Evolutionary conservation across 208 protist genomes (phyloP).

Genomic region (Wallacemonas rigidus): DNA sequence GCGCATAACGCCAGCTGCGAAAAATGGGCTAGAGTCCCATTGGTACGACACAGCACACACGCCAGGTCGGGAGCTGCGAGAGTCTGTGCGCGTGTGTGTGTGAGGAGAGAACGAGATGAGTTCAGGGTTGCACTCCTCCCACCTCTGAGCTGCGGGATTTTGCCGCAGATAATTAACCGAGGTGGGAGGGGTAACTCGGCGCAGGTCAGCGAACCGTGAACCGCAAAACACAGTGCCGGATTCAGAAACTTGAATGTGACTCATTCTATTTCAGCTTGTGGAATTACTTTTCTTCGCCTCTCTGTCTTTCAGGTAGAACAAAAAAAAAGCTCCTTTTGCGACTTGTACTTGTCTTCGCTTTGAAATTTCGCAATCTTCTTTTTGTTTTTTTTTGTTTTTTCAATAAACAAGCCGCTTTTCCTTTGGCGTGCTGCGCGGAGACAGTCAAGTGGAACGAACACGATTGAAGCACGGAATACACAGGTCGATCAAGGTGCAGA

Average conservation of each 20-base stretch:
- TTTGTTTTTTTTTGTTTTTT: no score
- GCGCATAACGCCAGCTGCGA: conserved; percentile 62
- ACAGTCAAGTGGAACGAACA: no score
- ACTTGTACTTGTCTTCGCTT: no score
- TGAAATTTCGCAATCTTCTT: no score
- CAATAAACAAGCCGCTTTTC: no score
- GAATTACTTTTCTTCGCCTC: background rate
- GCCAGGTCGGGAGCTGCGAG: background rate
- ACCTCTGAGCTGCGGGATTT: background rate
- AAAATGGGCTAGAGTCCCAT: conserved; percentile 33
- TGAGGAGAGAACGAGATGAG: conserved; percentile 8
- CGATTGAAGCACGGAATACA: no score
- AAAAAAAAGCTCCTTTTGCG: no score
- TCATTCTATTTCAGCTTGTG: background rate
- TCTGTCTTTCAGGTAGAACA: background rate
- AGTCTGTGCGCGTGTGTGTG: background rate
- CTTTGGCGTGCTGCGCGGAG: no score
- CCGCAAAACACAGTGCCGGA: conserved; percentile 14
- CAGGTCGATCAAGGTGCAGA: no score
- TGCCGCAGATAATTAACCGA: background rate
- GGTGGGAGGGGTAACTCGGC: background rate
- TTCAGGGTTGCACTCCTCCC: background rate
- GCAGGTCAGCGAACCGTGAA: conserved; percentile 2
- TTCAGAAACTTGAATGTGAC: background rate
- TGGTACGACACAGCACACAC: conserved; percentile 24